Evolutionary conservation across 768 basidiomycete genomes (phyloP).

Genomic region (Collybia sp.): DNA sequence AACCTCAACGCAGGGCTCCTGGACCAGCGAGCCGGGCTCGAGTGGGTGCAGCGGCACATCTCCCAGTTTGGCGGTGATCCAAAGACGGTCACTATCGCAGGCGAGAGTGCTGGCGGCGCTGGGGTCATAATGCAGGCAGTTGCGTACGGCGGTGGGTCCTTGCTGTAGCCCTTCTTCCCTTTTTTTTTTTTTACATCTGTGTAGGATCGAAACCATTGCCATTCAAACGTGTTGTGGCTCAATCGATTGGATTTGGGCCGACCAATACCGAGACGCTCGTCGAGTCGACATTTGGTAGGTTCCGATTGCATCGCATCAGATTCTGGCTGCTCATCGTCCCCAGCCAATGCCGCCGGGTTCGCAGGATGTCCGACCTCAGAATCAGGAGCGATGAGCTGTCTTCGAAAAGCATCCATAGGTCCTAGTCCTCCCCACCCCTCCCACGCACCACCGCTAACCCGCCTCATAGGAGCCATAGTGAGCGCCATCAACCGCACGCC

Average conservation of each 20-base stretch:
- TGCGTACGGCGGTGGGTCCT: constrained; percentile 31
- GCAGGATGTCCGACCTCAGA: constrained; percentile 24
- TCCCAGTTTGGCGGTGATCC: constrained; percentile 28
- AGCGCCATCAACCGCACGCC: constrained; percentile 31
- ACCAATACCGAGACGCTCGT: constrained; percentile 21
- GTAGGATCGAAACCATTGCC: constrained; percentile 28
- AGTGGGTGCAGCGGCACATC: constrained; percentile 37
- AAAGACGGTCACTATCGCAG: constrained; percentile 25
- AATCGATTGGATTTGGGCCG: constrained; percentile 39
- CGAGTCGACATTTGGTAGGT: constrained; percentile 28
- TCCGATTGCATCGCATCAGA: not conserved
- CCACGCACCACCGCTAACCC: not conserved
- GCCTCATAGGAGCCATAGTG: constrained; percentile 26
- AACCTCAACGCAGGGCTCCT: constrained; percentile 33
- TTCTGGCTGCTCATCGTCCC: not conserved
- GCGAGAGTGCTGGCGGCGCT: constrained; percentile 39
- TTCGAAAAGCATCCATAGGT: constrained; percentile 32
- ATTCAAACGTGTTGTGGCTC: constrained; percentile 35
- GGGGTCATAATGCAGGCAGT: constrained; percentile 39
- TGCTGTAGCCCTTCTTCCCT: not conserved
- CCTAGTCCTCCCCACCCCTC: not conserved
- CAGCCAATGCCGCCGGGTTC: constrained; percentile 22
- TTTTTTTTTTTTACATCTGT: not conserved
- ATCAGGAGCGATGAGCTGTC: constrained; percentile 23
- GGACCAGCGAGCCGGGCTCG: constrained; percentile 34